Conservation (phyloP, 2,329 filamentous ascomycete species). For the Penicillium sp. region DNA sequence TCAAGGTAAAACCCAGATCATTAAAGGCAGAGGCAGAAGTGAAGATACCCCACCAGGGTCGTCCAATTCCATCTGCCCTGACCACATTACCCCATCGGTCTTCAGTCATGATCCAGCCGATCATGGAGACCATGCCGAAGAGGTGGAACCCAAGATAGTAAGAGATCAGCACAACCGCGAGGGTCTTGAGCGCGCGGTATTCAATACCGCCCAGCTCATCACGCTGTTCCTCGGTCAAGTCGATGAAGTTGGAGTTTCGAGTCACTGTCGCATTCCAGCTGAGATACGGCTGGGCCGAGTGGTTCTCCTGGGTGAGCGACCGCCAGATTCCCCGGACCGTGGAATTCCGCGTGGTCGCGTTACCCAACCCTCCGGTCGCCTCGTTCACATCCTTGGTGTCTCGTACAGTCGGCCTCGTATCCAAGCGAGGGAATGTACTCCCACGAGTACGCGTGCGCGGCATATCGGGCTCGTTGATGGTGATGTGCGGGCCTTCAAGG, state of each 20-base stretch:
- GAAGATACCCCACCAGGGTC: constrained; percentile 88
- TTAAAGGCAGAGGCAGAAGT: constrained; percentile 85
- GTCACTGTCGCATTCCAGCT: constrained; percentile 91
- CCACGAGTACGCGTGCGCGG: constrained; percentile 32
- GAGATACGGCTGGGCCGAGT: constrained; percentile 72
- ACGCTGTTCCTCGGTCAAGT: constrained; percentile 81
- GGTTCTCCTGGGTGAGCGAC: constrained; percentile 37
- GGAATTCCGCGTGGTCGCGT: constrained; percentile 23
- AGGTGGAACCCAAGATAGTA: constrained; percentile 85
- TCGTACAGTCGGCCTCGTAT: constrained; percentile 33
- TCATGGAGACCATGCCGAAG: constrained; percentile 66
- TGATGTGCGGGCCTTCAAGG: constrained; percentile 42
- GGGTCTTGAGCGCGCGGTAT: constrained; percentile 82
- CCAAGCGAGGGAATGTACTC: constrained; percentile 38
- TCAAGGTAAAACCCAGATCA: constrained; percentile 89
- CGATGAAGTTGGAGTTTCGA: constrained; percentile 87
- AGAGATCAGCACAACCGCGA: constrained; percentile 68
- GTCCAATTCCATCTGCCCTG: constrained; percentile 56
- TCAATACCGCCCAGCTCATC: constrained; percentile 96
- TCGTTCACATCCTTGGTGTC: constrained; percentile 31
- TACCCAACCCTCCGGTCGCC: constrained; percentile 18
- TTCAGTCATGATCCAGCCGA: constrained; percentile 73
- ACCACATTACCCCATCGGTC: constrained; percentile 62
- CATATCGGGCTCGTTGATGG: constrained; percentile 46
- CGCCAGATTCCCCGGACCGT: constrained; percentile 34